A percentile compares a stretch with the other conserved stretches of the same genome.
phyloP scores from a whole-genome alignment of 495 filamentous ascomycete genomes.

The Aspergillus affinis region DNA sequence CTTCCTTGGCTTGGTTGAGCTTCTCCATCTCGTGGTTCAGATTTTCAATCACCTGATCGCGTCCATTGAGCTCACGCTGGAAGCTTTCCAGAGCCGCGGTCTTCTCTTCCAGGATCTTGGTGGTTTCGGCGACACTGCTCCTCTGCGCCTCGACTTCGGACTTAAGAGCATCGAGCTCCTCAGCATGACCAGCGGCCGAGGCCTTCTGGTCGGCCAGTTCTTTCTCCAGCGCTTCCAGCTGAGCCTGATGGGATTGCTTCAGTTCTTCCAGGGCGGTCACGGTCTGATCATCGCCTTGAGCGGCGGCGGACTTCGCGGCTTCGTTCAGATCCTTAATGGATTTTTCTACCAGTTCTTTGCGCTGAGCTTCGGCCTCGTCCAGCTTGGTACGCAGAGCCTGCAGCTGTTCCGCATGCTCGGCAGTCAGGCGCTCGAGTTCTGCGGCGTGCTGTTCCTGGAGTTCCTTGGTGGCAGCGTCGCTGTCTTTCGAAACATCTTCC shows the following conservation, averaged over 20 bases:
- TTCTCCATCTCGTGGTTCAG: constrained; percentile 45
- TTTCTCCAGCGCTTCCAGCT: constrained; percentile 38
- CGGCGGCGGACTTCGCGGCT: constrained; percentile 36
- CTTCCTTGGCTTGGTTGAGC: constrained; percentile 38
- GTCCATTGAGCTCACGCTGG: constrained; percentile 40
- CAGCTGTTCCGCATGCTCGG: constrained; percentile 37
- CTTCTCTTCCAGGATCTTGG: constrained; percentile 33
- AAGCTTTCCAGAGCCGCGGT: constrained; percentile 39
- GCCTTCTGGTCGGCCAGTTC: constrained; percentile 40
- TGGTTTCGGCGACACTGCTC: constrained; percentile 27
- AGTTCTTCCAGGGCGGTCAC: constrained; percentile 39
- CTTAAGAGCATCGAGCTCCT: constrained; percentile 42
- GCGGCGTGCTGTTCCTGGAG: constrained; percentile 38
- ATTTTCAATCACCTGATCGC: constrained; percentile 43
- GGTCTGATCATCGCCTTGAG: constrained; percentile 37
- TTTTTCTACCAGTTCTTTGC: constrained; percentile 42
- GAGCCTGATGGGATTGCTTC: constrained; percentile 38
- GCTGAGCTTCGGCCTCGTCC: constrained; percentile 39
- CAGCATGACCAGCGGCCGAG: constrained; percentile 33
- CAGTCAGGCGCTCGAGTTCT: constrained; percentile 38
- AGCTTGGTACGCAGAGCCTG: constrained; percentile 38
- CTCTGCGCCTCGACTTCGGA: constrained; percentile 40
- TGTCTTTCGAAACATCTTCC: constrained; percentile 27
- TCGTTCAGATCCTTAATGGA: constrained; percentile 43
- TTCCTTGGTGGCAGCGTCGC: constrained; percentile 27